These are phyloP conservation scores for Cytospora piceicola DNA, from an alignment of 2,329 filamentous ascomycete species.

Conservation along the genomic window DNA sequence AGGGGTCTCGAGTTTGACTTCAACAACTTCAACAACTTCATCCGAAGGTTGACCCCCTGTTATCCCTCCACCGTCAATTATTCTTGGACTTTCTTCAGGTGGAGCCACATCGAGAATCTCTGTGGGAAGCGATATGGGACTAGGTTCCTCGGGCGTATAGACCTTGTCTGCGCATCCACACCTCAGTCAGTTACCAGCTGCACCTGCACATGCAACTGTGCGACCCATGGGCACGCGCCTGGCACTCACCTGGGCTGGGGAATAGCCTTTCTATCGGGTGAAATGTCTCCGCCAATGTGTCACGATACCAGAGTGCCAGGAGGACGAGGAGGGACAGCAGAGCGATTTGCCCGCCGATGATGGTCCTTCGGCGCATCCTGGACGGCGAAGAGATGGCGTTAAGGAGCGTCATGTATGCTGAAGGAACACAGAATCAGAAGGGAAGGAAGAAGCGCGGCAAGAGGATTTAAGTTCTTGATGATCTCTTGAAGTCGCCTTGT, in stretches of 20 bases:
- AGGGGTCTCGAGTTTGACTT: not conserved
- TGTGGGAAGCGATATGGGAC: not conserved
- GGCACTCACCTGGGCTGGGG: conserved; percentile 16
- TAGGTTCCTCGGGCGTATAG: not conserved
- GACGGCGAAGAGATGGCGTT: not conserved
- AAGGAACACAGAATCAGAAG: not conserved
- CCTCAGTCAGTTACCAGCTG: not conserved
- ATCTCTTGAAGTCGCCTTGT: not conserved
- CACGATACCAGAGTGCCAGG: conserved; percentile 8
- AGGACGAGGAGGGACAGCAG: conserved; percentile 12
- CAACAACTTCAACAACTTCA: not conserved
- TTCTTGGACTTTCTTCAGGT: not conserved
- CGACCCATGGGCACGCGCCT: not conserved
- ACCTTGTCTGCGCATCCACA: not conserved
- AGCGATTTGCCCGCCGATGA: conserved; percentile 4
- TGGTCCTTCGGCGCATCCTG: conserved; percentile 11
- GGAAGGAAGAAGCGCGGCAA: not conserved
- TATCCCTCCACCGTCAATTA: not conserved
- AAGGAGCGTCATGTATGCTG: not conserved
- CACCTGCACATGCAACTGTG: not conserved
- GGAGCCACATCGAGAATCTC: not conserved
- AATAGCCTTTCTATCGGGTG: conserved; percentile 3
- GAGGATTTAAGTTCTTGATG: not conserved
- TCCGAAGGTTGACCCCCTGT: not conserved
- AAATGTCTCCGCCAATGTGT: conserved; percentile 4